Base-by-base conservation (phyloP, 805 yeast genomes). In the Crinitomyces ghanaensis region DNA sequence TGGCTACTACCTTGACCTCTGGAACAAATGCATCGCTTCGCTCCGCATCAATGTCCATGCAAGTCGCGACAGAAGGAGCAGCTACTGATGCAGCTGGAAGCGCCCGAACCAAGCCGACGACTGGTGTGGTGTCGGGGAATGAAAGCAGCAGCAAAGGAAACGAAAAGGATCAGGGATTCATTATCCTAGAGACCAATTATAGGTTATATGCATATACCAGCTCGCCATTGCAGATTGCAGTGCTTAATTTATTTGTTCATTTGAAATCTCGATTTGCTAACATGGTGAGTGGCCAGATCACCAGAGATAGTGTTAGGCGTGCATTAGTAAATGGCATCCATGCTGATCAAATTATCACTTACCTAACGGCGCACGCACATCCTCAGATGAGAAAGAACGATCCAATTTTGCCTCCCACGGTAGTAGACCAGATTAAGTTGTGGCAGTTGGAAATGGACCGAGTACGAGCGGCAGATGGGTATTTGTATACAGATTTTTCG, bases 401-500 rank as follows among this genome's bases (percentile, higher is more conserved):
- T 70, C 74, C 43, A 52, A 74, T 38, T 76, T 77, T 91, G 8
- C 97, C 97, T 3, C 95, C 97, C 0, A 91, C 95, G 0, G 94
- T 91, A n/a, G 81, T 83, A 1, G 99, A 91, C 57, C 99, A 91
- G 54, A 82, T 91, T 46, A 77, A 76, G 51, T 65, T 91, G 34
- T 91, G 99, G 99, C 97, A 91, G 60, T 63, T 91, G 39, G 99
- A 91, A 53, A 59, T 86, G 60, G 97, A 91, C 54, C 71, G 99
- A 57, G 82, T 91, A 43, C 76, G 80, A 45, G 72, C 91, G 1
- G 80, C 74, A 32, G 83, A 77, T 19, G 99, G 99, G 0, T 85
- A 77, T 38, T 57, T 91, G 29, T 91, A 82, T 59, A 77, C 83
- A 37, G 95, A 88, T 46, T 91, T 91, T 54, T 65, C 77, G 16